Conservation (phyloP, 1,284 basidiomycete genomes). For the Gomphus bonarii region DNA sequence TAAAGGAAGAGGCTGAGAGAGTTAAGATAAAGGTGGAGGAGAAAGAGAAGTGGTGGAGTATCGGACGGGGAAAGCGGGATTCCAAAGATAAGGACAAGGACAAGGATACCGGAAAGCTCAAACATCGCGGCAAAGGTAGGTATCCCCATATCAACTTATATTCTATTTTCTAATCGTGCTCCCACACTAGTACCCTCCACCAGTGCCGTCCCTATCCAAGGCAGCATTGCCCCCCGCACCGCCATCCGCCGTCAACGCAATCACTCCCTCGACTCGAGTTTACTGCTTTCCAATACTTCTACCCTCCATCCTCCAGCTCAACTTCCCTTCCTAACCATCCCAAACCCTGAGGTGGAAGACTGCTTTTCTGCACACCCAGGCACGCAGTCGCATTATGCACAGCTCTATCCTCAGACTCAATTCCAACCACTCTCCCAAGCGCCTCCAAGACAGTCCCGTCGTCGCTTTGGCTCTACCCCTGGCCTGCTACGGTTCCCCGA, state of each 20-base stretch:
- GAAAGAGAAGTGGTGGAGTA: slow-evolving; percentile 70
- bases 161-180: neutral
- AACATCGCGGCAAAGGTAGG: slow-evolving; percentile 35
- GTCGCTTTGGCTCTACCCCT: slow-evolving; percentile 9
- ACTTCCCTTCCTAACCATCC: slow-evolving; percentile 10
- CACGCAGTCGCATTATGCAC: slow-evolving; percentile 24
- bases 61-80: slow-evolving; percentile 59
- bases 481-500: slow-evolving; percentile 2
- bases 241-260: slow-evolving; percentile 32
- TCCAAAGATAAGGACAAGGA: slow-evolving; percentile 23
- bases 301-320: slow-evolving; percentile 10
- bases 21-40: slow-evolving; percentile 47
- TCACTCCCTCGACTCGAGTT: slow-evolving; percentile 53
- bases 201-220: slow-evolving; percentile 6
- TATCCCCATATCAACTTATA: neutral
- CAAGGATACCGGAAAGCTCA: slow-evolving; percentile 24
- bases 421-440: neutral
- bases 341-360: slow-evolving; percentile 10
- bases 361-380: slow-evolving; percentile 13
- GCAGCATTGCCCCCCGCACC: neutral
- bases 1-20: slow-evolving; percentile 24
- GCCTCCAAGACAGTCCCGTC: neutral
- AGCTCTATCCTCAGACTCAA: neutral
- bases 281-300: slow-evolving; percentile 29
- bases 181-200: neutral